Conservation (phyloP, 805 yeast genomes). For the Deakozyma indianensis region DNA sequence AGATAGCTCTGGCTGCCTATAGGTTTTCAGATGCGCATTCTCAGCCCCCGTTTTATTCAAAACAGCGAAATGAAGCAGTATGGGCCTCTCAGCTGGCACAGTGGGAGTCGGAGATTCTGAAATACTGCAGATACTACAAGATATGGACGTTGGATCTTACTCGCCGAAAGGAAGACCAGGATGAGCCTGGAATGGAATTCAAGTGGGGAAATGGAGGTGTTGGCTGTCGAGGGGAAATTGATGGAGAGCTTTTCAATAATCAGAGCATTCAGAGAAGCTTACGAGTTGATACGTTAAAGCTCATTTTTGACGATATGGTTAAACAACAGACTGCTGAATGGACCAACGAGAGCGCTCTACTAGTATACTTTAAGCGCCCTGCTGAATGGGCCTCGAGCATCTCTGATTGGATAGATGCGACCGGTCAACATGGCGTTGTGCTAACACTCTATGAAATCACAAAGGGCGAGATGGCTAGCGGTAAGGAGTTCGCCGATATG, state of each 20-base stretch:
- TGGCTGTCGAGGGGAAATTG: conserved; percentile 6
- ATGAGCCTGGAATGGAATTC: conserved; percentile 1
- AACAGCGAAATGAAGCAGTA: conserved; percentile 72
- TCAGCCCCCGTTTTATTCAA: conserved; percentile 76
- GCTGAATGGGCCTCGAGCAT: conserved; percentile 54
- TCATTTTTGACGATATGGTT: conserved; percentile 45
- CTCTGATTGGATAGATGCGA: conserved; percentile 54
- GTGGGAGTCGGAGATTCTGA: conserved; percentile 56
- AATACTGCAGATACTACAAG: conserved; percentile 41
- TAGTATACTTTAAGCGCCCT: conserved; percentile 56
- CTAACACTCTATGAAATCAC: conserved; percentile 72
- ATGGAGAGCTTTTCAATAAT: conserved; percentile 19
- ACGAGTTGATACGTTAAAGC: conserved; percentile 37
- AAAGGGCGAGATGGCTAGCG: conserved; percentile 42
- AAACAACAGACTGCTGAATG: conserved; percentile 43
- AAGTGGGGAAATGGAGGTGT: background rate
- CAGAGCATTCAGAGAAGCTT: conserved; percentile 26
- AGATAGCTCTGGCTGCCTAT: too few relatives aligned
- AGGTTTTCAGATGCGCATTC: background rate
- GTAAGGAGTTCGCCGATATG: background rate
- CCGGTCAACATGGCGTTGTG: conserved; percentile 67
- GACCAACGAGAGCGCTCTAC: conserved; percentile 23
- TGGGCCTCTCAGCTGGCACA: conserved; percentile 62
- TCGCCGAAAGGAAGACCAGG: background rate
- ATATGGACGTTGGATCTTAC: conserved; percentile 38